phyloP scores from a whole-genome alignment of 1,284 basidiomycete genomes.

The Tausonia pullulans region DNA sequence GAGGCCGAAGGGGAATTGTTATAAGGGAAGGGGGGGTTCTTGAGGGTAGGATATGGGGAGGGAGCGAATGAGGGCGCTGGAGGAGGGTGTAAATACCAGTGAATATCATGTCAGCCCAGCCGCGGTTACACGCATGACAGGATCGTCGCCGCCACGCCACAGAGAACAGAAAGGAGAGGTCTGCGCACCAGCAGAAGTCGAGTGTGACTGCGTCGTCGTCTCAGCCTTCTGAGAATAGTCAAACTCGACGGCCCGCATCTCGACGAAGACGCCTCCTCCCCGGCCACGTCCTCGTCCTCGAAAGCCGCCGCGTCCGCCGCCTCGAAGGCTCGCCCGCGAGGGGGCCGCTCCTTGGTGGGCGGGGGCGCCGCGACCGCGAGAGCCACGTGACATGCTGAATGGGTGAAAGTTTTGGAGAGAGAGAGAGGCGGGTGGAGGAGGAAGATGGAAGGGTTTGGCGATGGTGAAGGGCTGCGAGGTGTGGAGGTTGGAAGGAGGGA shows the following conservation, averaged over 20 bases:
- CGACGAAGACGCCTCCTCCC: slow-evolving; percentile 3
- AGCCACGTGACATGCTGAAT: no score
- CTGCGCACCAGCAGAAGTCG: not conserved
- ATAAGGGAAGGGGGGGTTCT: not conserved
- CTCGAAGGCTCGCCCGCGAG: not conserved
- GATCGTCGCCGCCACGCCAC: not conserved
- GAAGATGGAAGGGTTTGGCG: no score
- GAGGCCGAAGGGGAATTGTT: not conserved
- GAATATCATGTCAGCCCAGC: not conserved
- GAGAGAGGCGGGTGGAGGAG: no score
- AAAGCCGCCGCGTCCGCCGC: not conserved
- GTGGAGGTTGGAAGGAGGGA: no score
- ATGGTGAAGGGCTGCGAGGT: no score
- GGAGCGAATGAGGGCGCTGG: not conserved
- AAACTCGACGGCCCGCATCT: not conserved
- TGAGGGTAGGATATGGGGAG: not conserved
- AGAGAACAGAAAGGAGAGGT: not conserved
- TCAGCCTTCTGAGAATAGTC: slow-evolving; percentile 3
- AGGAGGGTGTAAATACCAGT: not conserved
- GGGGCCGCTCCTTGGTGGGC: no score
- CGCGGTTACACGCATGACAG: no score
- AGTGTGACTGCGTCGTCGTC: not conserved
- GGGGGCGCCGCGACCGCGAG: no score
- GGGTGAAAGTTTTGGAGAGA: no score
- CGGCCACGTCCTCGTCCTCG: slow-evolving; percentile 10